Conservation (phyloP, 73 alveolate species). For the Paramecium tetraurelia region DNA sequence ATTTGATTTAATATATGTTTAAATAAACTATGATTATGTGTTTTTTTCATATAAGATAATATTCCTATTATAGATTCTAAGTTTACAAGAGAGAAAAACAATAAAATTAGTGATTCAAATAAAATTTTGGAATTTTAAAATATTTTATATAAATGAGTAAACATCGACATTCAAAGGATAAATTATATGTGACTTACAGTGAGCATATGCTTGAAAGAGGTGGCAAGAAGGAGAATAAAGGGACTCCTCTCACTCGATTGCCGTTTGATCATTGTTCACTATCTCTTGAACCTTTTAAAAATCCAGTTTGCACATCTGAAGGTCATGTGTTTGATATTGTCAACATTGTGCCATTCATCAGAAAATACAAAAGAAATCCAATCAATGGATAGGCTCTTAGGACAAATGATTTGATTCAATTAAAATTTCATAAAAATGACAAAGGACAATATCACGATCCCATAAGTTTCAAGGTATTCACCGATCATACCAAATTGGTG, state of each 20-base stretch:
- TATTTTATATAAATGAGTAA: constrained; percentile 73
- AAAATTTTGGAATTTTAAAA: not conserved
- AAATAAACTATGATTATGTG: no score
- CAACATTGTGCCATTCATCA: constrained; percentile 87
- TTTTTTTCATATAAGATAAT: no score
- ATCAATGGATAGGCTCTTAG: constrained; percentile 84
- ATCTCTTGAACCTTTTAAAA: constrained; percentile 78
- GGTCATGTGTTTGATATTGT: constrained; percentile 88
- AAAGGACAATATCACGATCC: constrained; percentile 98
- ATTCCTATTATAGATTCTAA: no score
- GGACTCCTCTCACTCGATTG: constrained; percentile 66
- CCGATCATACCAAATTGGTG: constrained; percentile 86
- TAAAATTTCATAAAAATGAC: constrained; percentile 89
- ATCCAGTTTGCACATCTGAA: constrained; percentile 89
- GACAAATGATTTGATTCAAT: constrained; percentile 76
- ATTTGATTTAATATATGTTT: not conserved
- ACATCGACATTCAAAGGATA: constrained; percentile 84
- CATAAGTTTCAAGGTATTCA: constrained; percentile 84
- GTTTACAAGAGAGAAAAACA: no score
- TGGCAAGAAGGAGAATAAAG: constrained; percentile 72
- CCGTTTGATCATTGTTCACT: constrained; percentile 90
- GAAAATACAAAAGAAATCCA: constrained; percentile 89
- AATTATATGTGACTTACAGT: constrained; percentile 74
- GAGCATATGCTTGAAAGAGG: constrained; percentile 82
- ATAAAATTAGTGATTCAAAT: not conserved